Percentiles rank a stretch among this genome's conserved stretches.
Conservation (phyloP, 192 early-diverging fungal species). For the Backusella sp. region DNA sequence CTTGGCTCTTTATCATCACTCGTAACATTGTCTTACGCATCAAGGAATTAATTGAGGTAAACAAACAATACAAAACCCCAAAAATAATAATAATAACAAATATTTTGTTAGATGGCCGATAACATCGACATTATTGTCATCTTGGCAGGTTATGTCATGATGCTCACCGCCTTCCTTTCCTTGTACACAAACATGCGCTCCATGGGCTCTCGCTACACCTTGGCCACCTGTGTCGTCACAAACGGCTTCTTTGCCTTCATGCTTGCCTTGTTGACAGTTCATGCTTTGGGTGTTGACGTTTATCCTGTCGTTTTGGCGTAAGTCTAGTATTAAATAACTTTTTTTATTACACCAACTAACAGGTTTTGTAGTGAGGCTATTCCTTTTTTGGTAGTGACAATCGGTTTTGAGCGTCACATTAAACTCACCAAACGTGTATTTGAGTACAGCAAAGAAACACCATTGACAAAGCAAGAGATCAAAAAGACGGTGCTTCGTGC, state of each 20-base stretch:
- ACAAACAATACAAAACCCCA: not conserved
- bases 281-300: constrained; percentile 64
- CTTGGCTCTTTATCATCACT: constrained; percentile 51
- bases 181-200: constrained; percentile 84
- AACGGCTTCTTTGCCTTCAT: constrained; percentile 79
- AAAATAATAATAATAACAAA: not conserved
- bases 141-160: constrained; percentile 76
- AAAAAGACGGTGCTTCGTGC: constrained; percentile 62
- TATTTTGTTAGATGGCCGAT: constrained; percentile 47
- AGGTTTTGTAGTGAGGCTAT: constrained; percentile 67
- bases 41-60: constrained; percentile 58
- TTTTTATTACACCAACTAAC: not conserved
- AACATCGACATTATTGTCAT: constrained; percentile 79
- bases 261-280: constrained; percentile 67
- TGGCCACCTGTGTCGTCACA: constrained; percentile 68
- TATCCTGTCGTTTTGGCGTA: constrained; percentile 66
- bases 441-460: constrained; percentile 40
- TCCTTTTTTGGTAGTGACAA: constrained; percentile 87
- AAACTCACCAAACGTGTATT: constrained; percentile 80
- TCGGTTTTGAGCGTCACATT: constrained; percentile 90
- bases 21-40: constrained; percentile 59
- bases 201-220: constrained; percentile 77
- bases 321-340: not conserved
- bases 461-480: constrained; percentile 44
- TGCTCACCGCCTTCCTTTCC: constrained; percentile 75